phyloP scores from a whole-genome alignment of 2,329 filamentous ascomycete species.

The Nemania sp. region DNA sequence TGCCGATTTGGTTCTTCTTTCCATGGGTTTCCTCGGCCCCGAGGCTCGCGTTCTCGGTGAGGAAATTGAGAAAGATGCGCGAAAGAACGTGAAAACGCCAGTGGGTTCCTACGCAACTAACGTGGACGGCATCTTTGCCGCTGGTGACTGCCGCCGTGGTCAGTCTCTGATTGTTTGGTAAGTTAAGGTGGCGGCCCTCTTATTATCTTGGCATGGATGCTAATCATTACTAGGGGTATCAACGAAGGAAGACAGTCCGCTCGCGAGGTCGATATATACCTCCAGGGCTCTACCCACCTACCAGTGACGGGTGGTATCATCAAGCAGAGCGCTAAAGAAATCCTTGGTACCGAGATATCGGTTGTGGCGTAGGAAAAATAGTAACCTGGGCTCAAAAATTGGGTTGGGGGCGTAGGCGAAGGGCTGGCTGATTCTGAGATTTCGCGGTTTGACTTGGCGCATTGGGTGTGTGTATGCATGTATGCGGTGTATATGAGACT shows the following conservation, averaged over 20 bases:
- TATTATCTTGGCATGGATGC: slow-evolving; percentile 37
- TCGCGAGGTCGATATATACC: slow-evolving; percentile 89
- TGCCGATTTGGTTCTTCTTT: slow-evolving; percentile 91
- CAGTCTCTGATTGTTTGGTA: slow-evolving; percentile 97
- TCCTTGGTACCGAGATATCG: slow-evolving; percentile 50
- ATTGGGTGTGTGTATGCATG: slow-evolving; percentile 10
- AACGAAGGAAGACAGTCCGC: slow-evolving; percentile 95
- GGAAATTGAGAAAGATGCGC: slow-evolving; percentile 88
- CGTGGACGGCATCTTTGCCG: slow-evolving; percentile 88
- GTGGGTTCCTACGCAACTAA: slow-evolving; percentile 90
- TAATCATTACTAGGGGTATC: slow-evolving; percentile 79
- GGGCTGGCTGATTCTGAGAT: background rate
- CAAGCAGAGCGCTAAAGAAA: slow-evolving; percentile 81
- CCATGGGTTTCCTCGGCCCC: slow-evolving; percentile 97
- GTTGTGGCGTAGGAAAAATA: slow-evolving; percentile 25
- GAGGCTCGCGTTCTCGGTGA: slow-evolving; percentile 89
- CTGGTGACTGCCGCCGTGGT: slow-evolving; percentile 93
- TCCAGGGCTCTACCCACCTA: slow-evolving; percentile 81
- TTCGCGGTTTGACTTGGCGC: slow-evolving; percentile 14
- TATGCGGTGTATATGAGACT: slow-evolving; percentile 28
- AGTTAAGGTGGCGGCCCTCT: slow-evolving; percentile 52
- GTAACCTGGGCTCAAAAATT: background rate
- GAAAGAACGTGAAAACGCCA: slow-evolving; percentile 96
- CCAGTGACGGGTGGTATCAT: slow-evolving; percentile 94
- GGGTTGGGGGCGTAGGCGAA: background rate